Evolutionary conservation across 73 alveolate species (phyloP).

Genomic region (Paramecium octaurelia): DNA sequence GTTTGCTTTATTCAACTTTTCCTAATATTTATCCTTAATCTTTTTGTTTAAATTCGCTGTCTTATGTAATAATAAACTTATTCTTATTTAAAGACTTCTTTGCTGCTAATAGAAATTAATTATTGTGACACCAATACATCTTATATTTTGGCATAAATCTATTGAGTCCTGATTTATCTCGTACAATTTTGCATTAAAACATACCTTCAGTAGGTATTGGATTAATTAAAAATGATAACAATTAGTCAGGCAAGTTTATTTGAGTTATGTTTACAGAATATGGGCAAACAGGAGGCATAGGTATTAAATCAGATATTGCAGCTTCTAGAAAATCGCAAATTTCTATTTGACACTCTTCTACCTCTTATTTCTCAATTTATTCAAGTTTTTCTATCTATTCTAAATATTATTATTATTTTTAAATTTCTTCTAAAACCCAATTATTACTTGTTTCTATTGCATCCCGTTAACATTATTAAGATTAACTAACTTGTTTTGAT

Average conservation of each 20-base stretch:
- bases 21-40: background rate
- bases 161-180: conserved; percentile 39
- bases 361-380: background rate
- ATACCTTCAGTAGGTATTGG: background rate
- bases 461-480: background rate
- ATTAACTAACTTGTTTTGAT: background rate
- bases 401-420: background rate
- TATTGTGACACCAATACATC: background rate
- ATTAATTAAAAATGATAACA: background rate
- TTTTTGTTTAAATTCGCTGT: background rate
- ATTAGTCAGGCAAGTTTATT: background rate
- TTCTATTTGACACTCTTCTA: background rate
- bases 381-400: background rate
- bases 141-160: conserved; percentile 1
- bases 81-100: background rate
- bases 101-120: background rate
- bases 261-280: background rate
- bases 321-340: background rate
- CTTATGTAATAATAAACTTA: background rate
- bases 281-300: conserved; percentile 18
- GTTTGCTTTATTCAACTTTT: background rate
- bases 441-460: background rate
- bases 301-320: background rate
- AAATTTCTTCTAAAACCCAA: background rate
- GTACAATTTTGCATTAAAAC: background rate